Conservation (phyloP, 495 filamentous ascomycete species). For the Jackrogersella minutella region DNA sequence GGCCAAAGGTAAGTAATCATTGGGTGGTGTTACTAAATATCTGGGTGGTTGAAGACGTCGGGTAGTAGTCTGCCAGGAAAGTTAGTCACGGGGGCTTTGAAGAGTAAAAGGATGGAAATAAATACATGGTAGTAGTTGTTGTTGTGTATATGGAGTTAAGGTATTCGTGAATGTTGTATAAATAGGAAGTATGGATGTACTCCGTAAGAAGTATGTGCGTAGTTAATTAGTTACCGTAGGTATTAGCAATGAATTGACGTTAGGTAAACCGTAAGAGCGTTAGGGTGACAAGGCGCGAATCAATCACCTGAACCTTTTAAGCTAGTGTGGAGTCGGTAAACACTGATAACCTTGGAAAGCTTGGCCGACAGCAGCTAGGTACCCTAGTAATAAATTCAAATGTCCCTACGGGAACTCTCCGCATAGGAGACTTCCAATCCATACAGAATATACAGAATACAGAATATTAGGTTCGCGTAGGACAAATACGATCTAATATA, state of each 20-base stretch:
- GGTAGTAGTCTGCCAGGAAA: not conserved
- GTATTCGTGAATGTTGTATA: not conserved
- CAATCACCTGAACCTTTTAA: slow-evolving; percentile 2
- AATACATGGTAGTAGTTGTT: not conserved
- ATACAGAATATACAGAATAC: too few species aligned
- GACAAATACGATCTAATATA: too few species aligned
- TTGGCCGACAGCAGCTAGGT: not conserved
- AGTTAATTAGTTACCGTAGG: not conserved
- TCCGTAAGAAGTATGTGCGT: not conserved
- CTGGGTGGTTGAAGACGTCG: too few species aligned
- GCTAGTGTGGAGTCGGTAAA: slow-evolving; percentile 32
- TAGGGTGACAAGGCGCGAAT: slow-evolving; percentile 23
- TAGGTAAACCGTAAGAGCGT: too few species aligned
- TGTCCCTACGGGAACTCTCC: too few species aligned
- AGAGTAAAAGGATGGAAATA: not conserved
- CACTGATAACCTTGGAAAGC: slow-evolving; percentile 1
- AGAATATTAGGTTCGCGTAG: too few species aligned
- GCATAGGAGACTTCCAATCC: too few species aligned
- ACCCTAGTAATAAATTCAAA: slow-evolving; percentile 16
- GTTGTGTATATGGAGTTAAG: not conserved
- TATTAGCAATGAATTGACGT: not conserved
- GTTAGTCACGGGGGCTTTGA: not conserved
- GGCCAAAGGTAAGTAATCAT: not conserved
- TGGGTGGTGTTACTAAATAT: not conserved
- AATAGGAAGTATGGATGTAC: not conserved